phyloP scores from a whole-genome alignment of 192 early-diverging fungal genomes.

The Coemansia sp. region DNA sequence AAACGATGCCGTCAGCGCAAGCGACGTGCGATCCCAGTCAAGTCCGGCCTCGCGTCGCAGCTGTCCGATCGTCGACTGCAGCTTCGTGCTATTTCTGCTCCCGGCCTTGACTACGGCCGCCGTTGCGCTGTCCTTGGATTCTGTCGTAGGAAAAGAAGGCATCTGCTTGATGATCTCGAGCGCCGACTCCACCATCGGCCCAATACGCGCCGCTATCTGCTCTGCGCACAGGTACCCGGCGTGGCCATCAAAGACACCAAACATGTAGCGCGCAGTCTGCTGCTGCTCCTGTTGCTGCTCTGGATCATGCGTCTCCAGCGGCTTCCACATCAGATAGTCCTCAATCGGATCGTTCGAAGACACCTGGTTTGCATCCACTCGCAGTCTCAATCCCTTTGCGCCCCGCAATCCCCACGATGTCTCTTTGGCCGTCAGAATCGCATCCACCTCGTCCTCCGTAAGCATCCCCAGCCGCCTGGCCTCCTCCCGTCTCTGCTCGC shows the following conservation, averaged over 20 bases:
- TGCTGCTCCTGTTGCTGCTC: background rate
- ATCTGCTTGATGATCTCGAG: constrained; percentile 16
- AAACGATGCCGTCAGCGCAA: constrained; percentile 34
- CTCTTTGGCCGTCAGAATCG: constrained; percentile 38
- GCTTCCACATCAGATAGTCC: constrained; percentile 43
- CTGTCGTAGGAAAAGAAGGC: background rate
- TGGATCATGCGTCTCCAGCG: constrained; percentile 6
- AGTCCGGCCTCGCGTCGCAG: constrained; percentile 29
- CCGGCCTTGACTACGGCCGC: background rate
- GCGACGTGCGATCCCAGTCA: constrained; percentile 33
- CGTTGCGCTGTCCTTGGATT: background rate
- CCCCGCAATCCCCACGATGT: constrained; percentile 22
- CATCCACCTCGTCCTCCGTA: constrained; percentile 41
- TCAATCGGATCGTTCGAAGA: constrained; percentile 52
- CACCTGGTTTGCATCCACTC: constrained; percentile 51
- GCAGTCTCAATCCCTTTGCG: constrained; percentile 2
- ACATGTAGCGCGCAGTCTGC: constrained; percentile 25
- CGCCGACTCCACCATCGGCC: constrained; percentile 39
- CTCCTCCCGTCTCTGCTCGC: constrained; percentile 17
- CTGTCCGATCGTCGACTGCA: constrained; percentile 19
- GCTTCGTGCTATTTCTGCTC: background rate
- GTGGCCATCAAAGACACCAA: constrained; percentile 45
- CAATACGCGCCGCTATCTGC: constrained; percentile 35
- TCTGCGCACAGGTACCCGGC: constrained; percentile 44
- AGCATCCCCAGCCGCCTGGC: constrained; percentile 27